Conservation (phyloP, 2,329 filamentous ascomycete genomes). For the Colletotrichum sp. region DNA sequence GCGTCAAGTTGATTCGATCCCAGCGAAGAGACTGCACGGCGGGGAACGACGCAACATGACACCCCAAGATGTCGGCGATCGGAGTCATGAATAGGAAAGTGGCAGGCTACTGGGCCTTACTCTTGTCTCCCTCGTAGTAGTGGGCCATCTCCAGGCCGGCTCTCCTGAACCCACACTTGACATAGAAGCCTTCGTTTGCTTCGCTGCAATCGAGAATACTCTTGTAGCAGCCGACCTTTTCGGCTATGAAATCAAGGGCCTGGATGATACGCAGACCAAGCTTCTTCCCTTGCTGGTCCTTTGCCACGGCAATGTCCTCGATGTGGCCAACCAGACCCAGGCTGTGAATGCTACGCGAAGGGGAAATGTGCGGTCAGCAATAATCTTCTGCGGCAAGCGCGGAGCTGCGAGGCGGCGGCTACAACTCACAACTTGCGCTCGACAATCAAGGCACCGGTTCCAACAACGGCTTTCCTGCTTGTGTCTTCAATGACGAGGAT, state of each 20-base stretch:
- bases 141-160: constrained; percentile 97
- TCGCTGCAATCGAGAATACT: constrained; percentile 96
- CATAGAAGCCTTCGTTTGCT: constrained; percentile 95
- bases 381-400: neutral
- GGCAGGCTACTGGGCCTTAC: constrained; percentile 40
- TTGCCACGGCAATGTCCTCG: constrained; percentile 94
- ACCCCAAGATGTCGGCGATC: neutral
- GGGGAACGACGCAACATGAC: neutral
- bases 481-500: constrained; percentile 85
- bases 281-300: constrained; percentile 97
- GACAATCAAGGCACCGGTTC: constrained; percentile 86
- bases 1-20: neutral
- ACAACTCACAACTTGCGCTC: constrained; percentile 86
- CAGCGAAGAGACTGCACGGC: neutral
- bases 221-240: constrained; percentile 94
- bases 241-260: constrained; percentile 86
- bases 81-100: neutral
- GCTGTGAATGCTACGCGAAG: constrained; percentile 69
- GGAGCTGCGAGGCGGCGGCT: neutral
- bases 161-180: constrained; percentile 94
- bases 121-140: constrained; percentile 74
- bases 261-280: constrained; percentile 91
- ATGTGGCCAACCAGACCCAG: constrained; percentile 91
- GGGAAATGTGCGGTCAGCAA: constrained; percentile 22
- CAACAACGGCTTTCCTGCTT: constrained; percentile 71